phyloP scores from a whole-genome alignment of 169 alveolate genomes.

The Plasmodium sp. region DNA sequence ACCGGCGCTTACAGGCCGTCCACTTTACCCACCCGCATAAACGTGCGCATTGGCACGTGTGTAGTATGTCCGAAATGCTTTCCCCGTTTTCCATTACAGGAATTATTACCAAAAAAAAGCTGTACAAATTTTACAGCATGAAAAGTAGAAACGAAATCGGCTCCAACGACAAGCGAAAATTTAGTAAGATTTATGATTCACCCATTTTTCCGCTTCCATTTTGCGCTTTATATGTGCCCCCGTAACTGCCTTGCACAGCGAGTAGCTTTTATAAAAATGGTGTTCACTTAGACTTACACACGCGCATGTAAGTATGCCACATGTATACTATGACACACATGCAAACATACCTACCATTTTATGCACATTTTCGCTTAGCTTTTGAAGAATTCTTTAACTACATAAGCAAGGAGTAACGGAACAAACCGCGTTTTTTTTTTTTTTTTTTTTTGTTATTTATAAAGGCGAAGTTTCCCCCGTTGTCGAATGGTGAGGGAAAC shows the following conservation, averaged over 20 bases:
- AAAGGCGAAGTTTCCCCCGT: not conserved
- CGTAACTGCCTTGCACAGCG: not conserved
- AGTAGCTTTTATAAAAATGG: not conserved
- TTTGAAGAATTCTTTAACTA: slow-evolving; percentile 47
- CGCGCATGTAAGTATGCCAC: not conserved
- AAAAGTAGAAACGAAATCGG: slow-evolving; percentile 12
- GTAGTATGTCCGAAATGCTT: not conserved
- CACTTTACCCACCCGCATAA: not conserved
- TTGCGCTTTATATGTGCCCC: not conserved
- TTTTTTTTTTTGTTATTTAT: not conserved
- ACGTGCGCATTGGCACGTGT: not conserved
- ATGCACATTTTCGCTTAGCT: not conserved
- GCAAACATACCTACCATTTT: not conserved
- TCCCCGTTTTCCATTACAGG: not conserved
- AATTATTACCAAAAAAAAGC: slow-evolving; percentile 32
- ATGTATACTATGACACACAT: not conserved
- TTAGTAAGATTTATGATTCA: slow-evolving; percentile 9
- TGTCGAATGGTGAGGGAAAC: not conserved
- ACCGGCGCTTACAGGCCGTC: not conserved
- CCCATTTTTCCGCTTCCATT: not conserved
- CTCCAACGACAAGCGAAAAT: slow-evolving; percentile 18
- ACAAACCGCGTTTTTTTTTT: not conserved
- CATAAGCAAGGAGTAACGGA: slow-evolving; percentile 24
- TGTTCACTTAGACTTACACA: not conserved
- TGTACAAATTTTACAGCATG: slow-evolving; percentile 29